Conservation (phyloP, 1,284 basidiomycete genomes). For the Malassezia cuniculi region DNA sequence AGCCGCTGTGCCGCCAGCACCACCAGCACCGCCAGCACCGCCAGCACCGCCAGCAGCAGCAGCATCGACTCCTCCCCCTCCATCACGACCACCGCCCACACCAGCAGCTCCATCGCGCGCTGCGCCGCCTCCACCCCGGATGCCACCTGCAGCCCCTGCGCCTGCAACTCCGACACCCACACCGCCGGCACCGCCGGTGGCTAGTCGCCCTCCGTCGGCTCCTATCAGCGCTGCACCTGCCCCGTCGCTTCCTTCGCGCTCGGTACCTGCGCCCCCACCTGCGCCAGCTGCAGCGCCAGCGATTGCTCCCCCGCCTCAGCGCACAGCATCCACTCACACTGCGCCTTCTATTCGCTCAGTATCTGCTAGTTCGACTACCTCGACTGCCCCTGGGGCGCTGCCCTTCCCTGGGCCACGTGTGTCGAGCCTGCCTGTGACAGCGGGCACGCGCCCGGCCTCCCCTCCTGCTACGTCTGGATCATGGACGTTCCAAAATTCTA, state of each 20-base stretch:
- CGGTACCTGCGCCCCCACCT: constrained; percentile 6
- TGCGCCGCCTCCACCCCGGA: too few species aligned
- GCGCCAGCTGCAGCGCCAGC: constrained; percentile 1
- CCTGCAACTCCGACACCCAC: constrained; percentile 4
- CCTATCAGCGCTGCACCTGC: background rate
- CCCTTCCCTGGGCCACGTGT: too few species aligned
- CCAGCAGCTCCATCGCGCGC: background rate
- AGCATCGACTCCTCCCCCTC: constrained; percentile 1
- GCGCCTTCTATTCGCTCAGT: background rate
- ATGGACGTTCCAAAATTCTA: constrained; percentile 11
- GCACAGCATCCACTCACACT: background rate
- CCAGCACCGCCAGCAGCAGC: background rate
- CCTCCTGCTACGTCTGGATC: constrained; percentile 1
- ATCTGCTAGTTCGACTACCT: too few species aligned
- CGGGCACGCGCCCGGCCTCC: background rate
- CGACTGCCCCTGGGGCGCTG: too few species aligned
- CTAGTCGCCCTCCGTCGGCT: background rate
- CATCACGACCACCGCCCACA: constrained; percentile 1
- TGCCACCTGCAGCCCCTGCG: constrained; percentile 1
- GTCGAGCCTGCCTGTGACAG: too few species aligned
- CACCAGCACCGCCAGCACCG: constrained; percentile 1
- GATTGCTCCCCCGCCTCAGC: background rate
- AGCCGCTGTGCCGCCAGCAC: constrained; percentile 1
- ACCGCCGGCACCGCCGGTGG: background rate
- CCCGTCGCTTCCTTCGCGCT: constrained; percentile 1